phyloP scores from a whole-genome alignment of 805 yeast species.

The Myxozyma neglecta region DNA sequence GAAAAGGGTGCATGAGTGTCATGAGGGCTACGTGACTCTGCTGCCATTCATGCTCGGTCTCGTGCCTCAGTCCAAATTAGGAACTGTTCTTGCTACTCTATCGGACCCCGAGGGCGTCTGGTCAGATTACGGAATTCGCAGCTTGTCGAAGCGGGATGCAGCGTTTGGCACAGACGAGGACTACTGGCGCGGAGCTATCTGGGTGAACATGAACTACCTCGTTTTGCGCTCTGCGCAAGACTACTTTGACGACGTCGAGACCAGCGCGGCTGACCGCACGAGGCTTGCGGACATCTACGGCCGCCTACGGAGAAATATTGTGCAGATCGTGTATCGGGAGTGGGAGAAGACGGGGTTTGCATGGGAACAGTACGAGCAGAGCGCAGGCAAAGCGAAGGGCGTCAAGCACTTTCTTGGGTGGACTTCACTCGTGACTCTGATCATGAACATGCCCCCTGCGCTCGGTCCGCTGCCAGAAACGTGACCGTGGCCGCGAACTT shows the following conservation, averaged over 20 bases:
- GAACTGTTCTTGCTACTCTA: conserved; percentile 56
- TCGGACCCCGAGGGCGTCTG: conserved; percentile 73
- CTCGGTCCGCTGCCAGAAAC: conserved; percentile 8
- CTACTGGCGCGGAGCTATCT: conserved; percentile 94
- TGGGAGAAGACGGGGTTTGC: conserved; percentile 78
- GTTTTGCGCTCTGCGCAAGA: conserved; percentile 62
- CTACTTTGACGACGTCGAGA: conserved; percentile 49
- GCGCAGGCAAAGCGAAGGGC: conserved; percentile 72
- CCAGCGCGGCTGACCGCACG: conserved; percentile 39
- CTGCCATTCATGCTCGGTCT: conserved; percentile 81
- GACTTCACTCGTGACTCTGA: conserved; percentile 78
- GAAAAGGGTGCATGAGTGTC: conserved; percentile 68
- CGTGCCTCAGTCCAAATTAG: conserved; percentile 40
- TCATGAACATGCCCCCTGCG: conserved; percentile 77
- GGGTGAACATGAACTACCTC: conserved; percentile 90
- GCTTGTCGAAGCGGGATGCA: conserved; percentile 67
- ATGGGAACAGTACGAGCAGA: conserved; percentile 87
- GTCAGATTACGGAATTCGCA: conserved; percentile 76
- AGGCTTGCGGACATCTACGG: conserved; percentile 53
- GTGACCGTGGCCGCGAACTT: no score
- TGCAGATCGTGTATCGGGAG: conserved; percentile 63
- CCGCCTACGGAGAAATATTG: conserved; percentile 63
- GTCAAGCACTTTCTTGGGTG: conserved; percentile 92
- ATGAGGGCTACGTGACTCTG: conserved; percentile 81
- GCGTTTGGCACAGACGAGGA: conserved; percentile 77